Evolutionary conservation across 2,329 filamentous ascomycete genomes (phyloP).

Genomic region (Orbilia javanica): DNA sequence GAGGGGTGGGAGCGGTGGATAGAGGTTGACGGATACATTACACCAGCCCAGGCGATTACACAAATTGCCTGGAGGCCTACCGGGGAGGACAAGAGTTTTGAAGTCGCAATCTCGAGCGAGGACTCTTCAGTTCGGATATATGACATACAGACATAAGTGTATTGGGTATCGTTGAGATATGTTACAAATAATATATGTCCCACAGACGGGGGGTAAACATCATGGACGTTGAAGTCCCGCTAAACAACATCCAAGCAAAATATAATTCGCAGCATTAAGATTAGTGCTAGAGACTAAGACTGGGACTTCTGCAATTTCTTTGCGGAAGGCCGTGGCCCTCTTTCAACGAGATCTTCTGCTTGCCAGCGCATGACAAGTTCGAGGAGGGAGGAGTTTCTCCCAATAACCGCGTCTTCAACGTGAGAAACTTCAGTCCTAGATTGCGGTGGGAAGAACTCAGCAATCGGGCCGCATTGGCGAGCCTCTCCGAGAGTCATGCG

Average conservation of each 20-base stretch:
- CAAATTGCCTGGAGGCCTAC: constrained; percentile 61
- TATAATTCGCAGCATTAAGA: background rate
- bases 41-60: constrained; percentile 75
- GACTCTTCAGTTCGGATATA: constrained; percentile 61
- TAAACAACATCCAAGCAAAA: constrained; percentile 17
- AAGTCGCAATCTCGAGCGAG: constrained; percentile 64
- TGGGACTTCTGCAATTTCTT: constrained; percentile 31
- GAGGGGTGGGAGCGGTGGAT: constrained; percentile 61
- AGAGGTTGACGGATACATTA: constrained; percentile 67
- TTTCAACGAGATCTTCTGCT: constrained; percentile 79
- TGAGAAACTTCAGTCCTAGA: constrained; percentile 57
- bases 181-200: constrained; percentile 19
- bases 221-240: constrained; percentile 58
- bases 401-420: constrained; percentile 43
- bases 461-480: constrained; percentile 84
- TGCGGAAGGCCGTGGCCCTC: constrained; percentile 73
- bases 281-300: background rate
- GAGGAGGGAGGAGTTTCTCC: constrained; percentile 60
- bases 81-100: constrained; percentile 41
- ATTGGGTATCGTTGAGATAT: constrained; percentile 56
- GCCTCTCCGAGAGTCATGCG: constrained; percentile 93
- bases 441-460: constrained; percentile 73
- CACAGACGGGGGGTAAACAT: constrained; percentile 1
- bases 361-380: constrained; percentile 91
- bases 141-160: constrained; percentile 23